Conservation (phyloP, 495 filamentous ascomycete species). For the Parachaetomium inaequale region DNA sequence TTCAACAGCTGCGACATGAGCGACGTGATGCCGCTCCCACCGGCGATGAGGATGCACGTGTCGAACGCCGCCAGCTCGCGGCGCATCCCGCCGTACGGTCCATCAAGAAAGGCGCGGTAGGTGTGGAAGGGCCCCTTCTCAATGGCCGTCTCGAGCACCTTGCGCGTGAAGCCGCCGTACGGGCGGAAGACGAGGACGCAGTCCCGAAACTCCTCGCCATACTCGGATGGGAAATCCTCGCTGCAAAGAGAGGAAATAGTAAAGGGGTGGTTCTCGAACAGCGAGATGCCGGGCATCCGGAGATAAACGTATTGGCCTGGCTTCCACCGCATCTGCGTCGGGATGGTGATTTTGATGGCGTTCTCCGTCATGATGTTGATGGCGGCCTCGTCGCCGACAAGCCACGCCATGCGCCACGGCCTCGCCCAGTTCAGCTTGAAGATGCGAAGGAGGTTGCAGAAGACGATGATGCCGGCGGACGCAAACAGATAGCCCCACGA, state of each 20-base stretch:
- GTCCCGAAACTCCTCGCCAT: constrained; percentile 81
- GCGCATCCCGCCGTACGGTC: constrained; percentile 91
- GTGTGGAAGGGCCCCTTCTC: constrained; percentile 80
- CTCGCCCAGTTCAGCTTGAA: constrained; percentile 84
- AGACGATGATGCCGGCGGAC: constrained; percentile 72
- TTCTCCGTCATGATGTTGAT: constrained; percentile 86
- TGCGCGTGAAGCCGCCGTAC: constrained; percentile 81
- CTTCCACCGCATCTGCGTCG: constrained; percentile 87
- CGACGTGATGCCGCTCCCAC: constrained; percentile 91
- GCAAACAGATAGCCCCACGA: constrained; percentile 90
- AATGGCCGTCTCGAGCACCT: constrained; percentile 71
- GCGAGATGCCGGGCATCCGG: constrained; percentile 83
- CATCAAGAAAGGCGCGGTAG: constrained; percentile 86
- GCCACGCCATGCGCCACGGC: constrained; percentile 70
- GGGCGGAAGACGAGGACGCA: constrained; percentile 88
- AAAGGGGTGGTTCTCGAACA: constrained; percentile 92
- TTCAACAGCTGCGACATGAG: constrained; percentile 86
- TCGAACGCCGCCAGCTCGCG: constrained; percentile 90
- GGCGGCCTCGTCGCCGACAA: constrained; percentile 84
- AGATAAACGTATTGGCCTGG: constrained; percentile 95
- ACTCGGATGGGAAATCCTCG: constrained; percentile 80
- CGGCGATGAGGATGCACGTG: constrained; percentile 85
- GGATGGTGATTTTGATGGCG: constrained; percentile 88
- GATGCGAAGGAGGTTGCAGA: constrained; percentile 61
- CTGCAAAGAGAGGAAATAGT: constrained; percentile 87